phyloP scores from a whole-genome alignment of 306 rosid species.

The Cotoneaster glaucophyllus region DNA sequence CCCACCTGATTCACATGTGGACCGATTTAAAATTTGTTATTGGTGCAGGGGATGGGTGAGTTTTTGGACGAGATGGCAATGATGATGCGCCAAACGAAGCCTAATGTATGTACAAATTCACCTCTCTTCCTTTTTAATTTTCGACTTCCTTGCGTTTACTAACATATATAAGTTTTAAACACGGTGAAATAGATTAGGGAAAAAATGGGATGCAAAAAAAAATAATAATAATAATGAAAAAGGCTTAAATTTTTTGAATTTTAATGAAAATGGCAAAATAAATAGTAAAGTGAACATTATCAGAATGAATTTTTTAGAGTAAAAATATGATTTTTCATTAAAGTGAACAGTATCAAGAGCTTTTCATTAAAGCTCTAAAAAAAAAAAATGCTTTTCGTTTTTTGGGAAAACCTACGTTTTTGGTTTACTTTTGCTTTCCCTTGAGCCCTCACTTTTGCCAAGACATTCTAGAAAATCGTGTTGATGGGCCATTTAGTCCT shows the following conservation, averaged over 20 bases:
- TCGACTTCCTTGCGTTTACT: neutral
- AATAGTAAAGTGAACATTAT: rapidly evolving
- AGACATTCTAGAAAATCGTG: neutral
- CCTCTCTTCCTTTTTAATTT: neutral
- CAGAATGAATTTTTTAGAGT: too few species aligned
- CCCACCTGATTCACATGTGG: neutral
- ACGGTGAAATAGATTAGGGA: neutral
- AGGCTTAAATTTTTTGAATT: too few species aligned
- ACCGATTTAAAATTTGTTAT: neutral
- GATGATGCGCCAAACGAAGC: slow-evolving; percentile 77
- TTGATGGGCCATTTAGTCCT: neutral
- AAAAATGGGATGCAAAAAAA: neutral
- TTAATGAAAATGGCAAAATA: too few species aligned
- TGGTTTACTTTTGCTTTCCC: neutral
- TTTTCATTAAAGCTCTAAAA: too few species aligned
- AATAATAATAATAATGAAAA: too few species aligned
- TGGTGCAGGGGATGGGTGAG: slow-evolving; percentile 87
- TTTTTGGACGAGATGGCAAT: slow-evolving; percentile 81
- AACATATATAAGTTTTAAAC: neutral
- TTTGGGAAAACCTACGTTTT: slow-evolving; percentile 7
- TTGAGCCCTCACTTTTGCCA: neutral
- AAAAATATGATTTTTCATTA: too few species aligned
- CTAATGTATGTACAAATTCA: slow-evolving; percentile 41
- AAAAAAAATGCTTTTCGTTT: neutral
- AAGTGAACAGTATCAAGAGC: rapidly evolving